phyloP scores from a whole-genome alignment of 305 asterid genomes.

The Rubia balearica region DNA sequence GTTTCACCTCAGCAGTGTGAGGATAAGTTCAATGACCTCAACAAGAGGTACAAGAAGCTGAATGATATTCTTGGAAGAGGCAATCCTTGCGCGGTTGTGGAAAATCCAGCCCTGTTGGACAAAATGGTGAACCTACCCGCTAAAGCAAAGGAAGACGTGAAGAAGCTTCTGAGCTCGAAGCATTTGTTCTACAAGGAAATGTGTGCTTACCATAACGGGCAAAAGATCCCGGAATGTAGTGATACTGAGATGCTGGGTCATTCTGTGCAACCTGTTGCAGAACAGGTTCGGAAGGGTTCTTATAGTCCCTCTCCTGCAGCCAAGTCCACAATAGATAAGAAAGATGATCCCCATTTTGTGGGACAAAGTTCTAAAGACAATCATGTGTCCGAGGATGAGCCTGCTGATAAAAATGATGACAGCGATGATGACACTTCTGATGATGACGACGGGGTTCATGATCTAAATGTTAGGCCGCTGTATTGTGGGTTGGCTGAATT shows the following conservation, averaged over 20 bases:
- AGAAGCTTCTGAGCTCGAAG: conserved; percentile 30
- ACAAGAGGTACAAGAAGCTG: conserved; percentile 37
- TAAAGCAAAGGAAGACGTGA: conserved; percentile 30
- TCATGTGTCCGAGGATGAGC: conserved; percentile 19
- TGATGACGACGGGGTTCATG: conserved; percentile 19
- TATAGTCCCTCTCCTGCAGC: conserved; percentile 12
- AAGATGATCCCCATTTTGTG: conserved; percentile 17
- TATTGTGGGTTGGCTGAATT: conserved; percentile 14
- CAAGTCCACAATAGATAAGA: conserved; percentile 6
- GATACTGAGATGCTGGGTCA: conserved; percentile 23
- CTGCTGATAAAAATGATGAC: conserved; percentile 26
- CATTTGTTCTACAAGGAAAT: conserved; percentile 39
- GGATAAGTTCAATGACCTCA: conserved; percentile 35
- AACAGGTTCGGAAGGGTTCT: conserved; percentile 5
- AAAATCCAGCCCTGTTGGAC: conserved; percentile 29
- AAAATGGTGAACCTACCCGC: conserved; percentile 28
- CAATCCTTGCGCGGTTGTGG: conserved; percentile 31
- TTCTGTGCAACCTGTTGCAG: conserved; percentile 13
- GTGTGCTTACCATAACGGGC: conserved; percentile 40
- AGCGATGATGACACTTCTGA: conserved; percentile 24
- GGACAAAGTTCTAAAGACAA: conserved; percentile 19
- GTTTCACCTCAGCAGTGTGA: conserved; percentile 42
- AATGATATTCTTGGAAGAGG: conserved; percentile 38
- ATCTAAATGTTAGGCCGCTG: conserved; percentile 12
- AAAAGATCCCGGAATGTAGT: conserved; percentile 30